A percentile compares a stretch with the other conserved stretches of the same genome.
Evolutionary conservation across 2,329 filamentous ascomycete species (phyloP).

Genomic region (Aspergillus luchuensis): DNA sequence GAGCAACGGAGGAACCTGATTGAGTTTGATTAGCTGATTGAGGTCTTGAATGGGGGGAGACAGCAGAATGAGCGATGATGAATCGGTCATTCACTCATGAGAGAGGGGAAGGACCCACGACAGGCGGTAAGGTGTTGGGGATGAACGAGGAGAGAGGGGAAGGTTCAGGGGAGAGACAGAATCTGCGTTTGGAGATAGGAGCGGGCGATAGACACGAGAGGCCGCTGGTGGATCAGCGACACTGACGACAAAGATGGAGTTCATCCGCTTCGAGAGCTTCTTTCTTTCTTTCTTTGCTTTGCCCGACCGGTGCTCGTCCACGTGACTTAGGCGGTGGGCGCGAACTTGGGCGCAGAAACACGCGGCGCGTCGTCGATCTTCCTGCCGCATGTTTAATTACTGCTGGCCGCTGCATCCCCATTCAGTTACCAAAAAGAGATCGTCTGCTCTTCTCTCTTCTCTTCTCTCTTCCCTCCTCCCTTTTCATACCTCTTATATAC

Average conservation of each 20-base stretch:
- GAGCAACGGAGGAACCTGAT: background rate
- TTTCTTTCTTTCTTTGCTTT: slow-evolving; percentile 8
- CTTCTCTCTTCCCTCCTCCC: slow-evolving; percentile 18
- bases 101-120: background rate
- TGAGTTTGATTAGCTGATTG: background rate
- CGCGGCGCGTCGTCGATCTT: slow-evolving; percentile 30
- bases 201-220: background rate
- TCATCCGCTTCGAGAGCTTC: background rate
- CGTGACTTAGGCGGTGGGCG: slow-evolving; percentile 37
- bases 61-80: background rate
- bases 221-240: slow-evolving; percentile 6
- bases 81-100: background rate
- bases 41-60: background rate
- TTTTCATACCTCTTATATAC: slow-evolving; percentile 7
- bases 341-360: slow-evolving; percentile 23
- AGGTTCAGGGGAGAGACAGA: background rate
- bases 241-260: slow-evolving; percentile 5
- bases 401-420: slow-evolving; percentile 17
- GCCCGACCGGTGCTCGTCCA: slow-evolving; percentile 23
- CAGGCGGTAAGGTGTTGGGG: background rate
- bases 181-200: background rate
- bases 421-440: background rate
- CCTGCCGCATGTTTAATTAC: slow-evolving; percentile 23
- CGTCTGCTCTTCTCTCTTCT: slow-evolving; percentile 21
- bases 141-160: background rate